Base-by-base conservation (phyloP, 345 rosid genomes). In the Erysimum cheiranthoides region DNA sequence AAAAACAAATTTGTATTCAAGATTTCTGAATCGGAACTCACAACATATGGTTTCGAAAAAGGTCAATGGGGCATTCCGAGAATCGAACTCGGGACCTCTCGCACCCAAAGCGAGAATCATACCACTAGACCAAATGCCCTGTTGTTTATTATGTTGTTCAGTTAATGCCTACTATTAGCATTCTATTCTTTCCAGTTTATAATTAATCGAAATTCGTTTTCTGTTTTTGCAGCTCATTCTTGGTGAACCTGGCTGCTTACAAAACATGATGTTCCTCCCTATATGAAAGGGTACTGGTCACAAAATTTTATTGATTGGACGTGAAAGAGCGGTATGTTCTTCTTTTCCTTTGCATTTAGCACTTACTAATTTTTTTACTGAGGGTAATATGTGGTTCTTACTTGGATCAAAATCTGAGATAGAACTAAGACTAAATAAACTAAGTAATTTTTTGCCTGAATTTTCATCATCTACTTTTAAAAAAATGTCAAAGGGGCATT, bases 81-180 rank as follows among this genome's bases (percentile, higher is more conserved):
- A n/a, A n/a, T n/a, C n/a, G n/a, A n/a, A n/a, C n/a, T n/a, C n/a
- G n/a, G n/a, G n/a, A n/a, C n/a, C n/a, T n/a, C n/a, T n/a, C n/a
- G n/a, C n/a, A n/a, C n/a, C n/a, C n/a, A n/a, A n/a, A n/a, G n/a
- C n/a, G n/a, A n/a, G n/a, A n/a, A n/a, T n/a, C n/a, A n/a, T n/a
- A n/a, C n/a, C n/a, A n/a, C n/a, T n/a, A n/a, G n/a, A n/a, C n/a
- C 87, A 87, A 87, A 86, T 86, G 86, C 89, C 88, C 78, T 21
- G 34, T 43, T 38, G 25, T 21, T 21, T 21, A 21, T 21, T 21
- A 21, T 21, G 25, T 21, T 21, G 25, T 21, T 21, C 25, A 21
- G 25, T 21, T 21, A 21, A 21, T 21, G 25, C 25, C 25, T 21
- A 1, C 25, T 21, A 21, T 21, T 21, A 21, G 25, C 25, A 21